Percentiles rank a stretch among this genome's conserved stretches.
Evolutionary conservation across 164 flowering plant genomes (phyloP).

Genomic region (Nymphaea thermarum): DNA sequence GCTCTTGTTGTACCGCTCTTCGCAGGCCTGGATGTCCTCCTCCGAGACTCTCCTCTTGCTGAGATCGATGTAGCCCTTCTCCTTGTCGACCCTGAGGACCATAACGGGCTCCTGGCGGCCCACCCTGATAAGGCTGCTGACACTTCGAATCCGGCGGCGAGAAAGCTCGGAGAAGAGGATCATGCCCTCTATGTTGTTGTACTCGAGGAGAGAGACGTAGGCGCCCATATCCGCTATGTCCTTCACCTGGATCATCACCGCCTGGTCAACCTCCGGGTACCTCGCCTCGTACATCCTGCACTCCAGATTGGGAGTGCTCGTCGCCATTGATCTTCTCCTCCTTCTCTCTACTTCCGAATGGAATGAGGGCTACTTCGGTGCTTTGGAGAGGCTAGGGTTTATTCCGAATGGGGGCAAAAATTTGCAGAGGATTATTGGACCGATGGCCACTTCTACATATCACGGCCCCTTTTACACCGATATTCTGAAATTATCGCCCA

Average conservation of each 20-base stretch:
- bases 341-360: too few relatives aligned
- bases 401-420: too few relatives aligned
- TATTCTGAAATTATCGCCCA: too few relatives aligned
- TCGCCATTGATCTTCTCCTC: slow-evolving; percentile 24
- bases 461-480: too few relatives aligned
- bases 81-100: slow-evolving; percentile 88
- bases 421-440: too few relatives aligned
- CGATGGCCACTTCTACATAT: too few relatives aligned
- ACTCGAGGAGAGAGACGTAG: slow-evolving; percentile 82
- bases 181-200: slow-evolving; percentile 97
- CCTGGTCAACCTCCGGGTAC: slow-evolving; percentile 88
- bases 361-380: too few relatives aligned
- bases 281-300: slow-evolving; percentile 90
- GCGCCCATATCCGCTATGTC: slow-evolving; percentile 93
- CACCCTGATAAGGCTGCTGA: slow-evolving; percentile 76
- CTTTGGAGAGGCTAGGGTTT: too few relatives aligned
- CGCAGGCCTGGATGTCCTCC: slow-evolving; percentile 75
- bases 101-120: slow-evolving; percentile 92
- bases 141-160: slow-evolving; percentile 83
- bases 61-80: slow-evolving; percentile 82
- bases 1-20: slow-evolving; percentile 92
- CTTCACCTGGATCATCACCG: slow-evolving; percentile 95
- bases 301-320: slow-evolving; percentile 56
- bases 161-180: slow-evolving; percentile 91
- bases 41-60: slow-evolving; percentile 85